These are phyloP conservation scores for Guadua angustifolia DNA, from an alignment of 176 grass and related monocot species.

Conservation along the genomic window DNA sequence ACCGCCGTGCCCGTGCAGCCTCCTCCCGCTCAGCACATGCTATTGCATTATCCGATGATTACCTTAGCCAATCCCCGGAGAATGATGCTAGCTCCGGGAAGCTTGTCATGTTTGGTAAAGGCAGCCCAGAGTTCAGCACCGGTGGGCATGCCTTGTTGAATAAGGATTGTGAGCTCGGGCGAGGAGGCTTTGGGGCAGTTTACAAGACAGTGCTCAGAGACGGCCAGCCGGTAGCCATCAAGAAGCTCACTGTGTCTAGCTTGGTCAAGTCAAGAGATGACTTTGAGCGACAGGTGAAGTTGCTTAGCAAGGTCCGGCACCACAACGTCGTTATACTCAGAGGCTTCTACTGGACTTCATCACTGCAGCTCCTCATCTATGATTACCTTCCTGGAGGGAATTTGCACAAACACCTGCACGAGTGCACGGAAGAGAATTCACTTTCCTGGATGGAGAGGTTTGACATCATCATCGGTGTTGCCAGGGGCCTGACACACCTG, in stretches of 20 bases:
- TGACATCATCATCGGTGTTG: conserved; percentile 83
- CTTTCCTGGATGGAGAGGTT: conserved; percentile 94
- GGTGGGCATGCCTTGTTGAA: conserved; percentile 86
- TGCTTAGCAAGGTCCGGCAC: conserved; percentile 77
- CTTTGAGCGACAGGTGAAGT: conserved; percentile 84
- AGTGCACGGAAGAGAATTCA: conserved; percentile 52
- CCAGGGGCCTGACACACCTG: conserved; percentile 74
- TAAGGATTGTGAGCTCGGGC: conserved; percentile 94
- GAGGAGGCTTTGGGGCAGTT: conserved; percentile 90
- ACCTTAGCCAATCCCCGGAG: conserved; percentile 74
- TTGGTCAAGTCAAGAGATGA: conserved; percentile 87
- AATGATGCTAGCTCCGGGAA: conserved; percentile 82
- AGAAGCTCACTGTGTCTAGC: conserved; percentile 97
- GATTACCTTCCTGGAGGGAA: conserved; percentile 87
- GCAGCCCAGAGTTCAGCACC: conserved; percentile 70
- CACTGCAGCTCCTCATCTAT: conserved; percentile 89
- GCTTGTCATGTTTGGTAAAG: conserved; percentile 92
- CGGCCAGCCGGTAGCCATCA: conserved; percentile 83
- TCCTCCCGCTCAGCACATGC: conserved; percentile 50
- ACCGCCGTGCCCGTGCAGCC: conserved; percentile 52
- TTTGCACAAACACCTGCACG: conserved; percentile 76
- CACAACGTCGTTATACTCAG: conserved; percentile 75
- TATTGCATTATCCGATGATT: conserved; percentile 72
- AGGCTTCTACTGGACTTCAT: conserved; percentile 96
- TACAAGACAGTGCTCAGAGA: conserved; percentile 87